Percentiles rank a stretch among this genome's conserved stretches.
Conservation (phyloP, 768 basidiomycete genomes). For the Epithele typhae region DNA sequence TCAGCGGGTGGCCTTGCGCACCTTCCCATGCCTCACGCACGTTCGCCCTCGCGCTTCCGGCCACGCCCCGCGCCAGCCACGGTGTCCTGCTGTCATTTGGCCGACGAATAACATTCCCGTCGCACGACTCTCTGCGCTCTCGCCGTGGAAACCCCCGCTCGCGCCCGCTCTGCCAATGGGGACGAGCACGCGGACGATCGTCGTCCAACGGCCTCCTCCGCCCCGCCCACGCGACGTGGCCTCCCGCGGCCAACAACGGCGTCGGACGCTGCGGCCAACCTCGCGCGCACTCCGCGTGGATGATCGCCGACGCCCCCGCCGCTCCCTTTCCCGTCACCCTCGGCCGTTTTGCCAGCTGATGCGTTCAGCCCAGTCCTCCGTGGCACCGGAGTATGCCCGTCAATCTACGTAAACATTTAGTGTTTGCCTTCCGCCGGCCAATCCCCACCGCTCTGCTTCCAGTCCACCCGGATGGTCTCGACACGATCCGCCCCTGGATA, state of each 20-base stretch:
- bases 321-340: too few relatives aligned
- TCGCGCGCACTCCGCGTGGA: too few relatives aligned
- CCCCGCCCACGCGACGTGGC: too few relatives aligned
- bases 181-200: slow-evolving; percentile 11
- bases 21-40: slow-evolving; percentile 12
- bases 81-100: neutral
- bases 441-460: too few relatives aligned
- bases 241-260: too few relatives aligned
- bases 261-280: too few relatives aligned
- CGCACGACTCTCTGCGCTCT: slow-evolving; percentile 9
- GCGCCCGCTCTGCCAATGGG: slow-evolving; percentile 10
- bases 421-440: slow-evolving; percentile 12
- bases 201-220: neutral
- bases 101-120: slow-evolving; percentile 9
- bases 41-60: slow-evolving; percentile 13
- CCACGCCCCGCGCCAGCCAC: slow-evolving; percentile 5
- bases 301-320: too few relatives aligned
- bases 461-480: too few relatives aligned
- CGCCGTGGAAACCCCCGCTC: slow-evolving; percentile 8
- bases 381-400: neutral
- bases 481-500: too few relatives aligned
- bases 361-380: slow-evolving; percentile 1
- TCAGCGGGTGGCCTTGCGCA: too few relatives aligned
- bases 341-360: too few relatives aligned
- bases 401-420: slow-evolving; percentile 11